These are phyloP conservation scores for Rutidosis leptorrhynchoides DNA, from an alignment of 129 eudicot species.

Conservation along the genomic window DNA sequence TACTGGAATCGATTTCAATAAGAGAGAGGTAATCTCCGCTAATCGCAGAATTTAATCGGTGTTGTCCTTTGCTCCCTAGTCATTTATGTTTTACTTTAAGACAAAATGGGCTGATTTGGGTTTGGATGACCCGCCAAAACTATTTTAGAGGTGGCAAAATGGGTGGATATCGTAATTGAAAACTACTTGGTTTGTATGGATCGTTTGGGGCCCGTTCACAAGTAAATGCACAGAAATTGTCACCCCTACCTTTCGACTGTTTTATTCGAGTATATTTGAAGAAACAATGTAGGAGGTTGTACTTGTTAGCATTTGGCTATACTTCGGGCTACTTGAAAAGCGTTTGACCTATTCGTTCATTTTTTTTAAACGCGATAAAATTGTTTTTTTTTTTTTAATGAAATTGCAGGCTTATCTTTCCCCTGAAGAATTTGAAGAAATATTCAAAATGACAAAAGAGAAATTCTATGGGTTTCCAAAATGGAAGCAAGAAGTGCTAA, in stretches of 20 bases:
- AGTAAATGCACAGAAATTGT: not conserved
- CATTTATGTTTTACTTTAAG: not conserved
- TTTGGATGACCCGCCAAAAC: not conserved
- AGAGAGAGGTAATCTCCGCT: slow-evolving; percentile 65
- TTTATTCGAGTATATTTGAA: too few species aligned
- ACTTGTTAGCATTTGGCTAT: not conserved
- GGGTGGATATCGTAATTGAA: not conserved
- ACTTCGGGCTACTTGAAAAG: not conserved
- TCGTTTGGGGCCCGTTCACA: not conserved
- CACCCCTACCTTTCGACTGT: too few species aligned
- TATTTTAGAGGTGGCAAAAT: not conserved
- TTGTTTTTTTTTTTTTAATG: not conserved
- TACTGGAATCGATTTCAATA: slow-evolving; percentile 75
- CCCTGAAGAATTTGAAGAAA: slow-evolving; percentile 55
- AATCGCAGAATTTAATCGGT: not conserved
- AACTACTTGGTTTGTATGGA: not conserved
- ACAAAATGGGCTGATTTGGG: not conserved
- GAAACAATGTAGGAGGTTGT: not conserved
- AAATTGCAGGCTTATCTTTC: slow-evolving; percentile 60
- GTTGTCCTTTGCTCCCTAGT: not conserved
- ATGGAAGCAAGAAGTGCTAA: slow-evolving; percentile 87
- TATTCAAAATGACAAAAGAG: slow-evolving; percentile 58
- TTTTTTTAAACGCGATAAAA: not conserved
- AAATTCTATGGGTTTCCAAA: slow-evolving; percentile 62
- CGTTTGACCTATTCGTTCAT: not conserved